Evolutionary conservation across 1,139 yeast genomes (phyloP), one percentile per base, ranked within the genome.

Genomic region (Debaryomyces sp.): DNA sequence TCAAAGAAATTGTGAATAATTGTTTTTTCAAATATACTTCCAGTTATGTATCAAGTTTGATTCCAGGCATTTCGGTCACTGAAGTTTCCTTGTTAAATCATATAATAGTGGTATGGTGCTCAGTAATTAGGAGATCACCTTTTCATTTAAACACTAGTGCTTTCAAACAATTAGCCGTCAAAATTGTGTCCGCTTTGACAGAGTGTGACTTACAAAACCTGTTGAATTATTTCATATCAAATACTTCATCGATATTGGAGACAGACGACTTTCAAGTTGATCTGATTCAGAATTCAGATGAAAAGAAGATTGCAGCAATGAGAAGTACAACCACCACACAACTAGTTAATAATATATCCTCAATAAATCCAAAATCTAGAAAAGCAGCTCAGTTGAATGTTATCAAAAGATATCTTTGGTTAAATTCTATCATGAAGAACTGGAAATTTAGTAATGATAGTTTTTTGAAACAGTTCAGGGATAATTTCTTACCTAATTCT

Each of bases 341-440:
- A 21, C 10, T 46, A 18, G 35, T 29, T 8, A 48, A 43, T 34
- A 46, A 40, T 26, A 33, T 46, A 22, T 39, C 44, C n/a, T 26
- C 32, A 17, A 26, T 49, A 13, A 48, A 48, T 34, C 39, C 46
- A 5, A 49, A 48, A 35, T 41, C 48, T 13, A 46, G 39, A 15
- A 54, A 48, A 21, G 37, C 30, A 9, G 9, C 27, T 5, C 50
- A 49, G 9, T 42, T 52, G 41, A 43, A 45, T 15, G 36, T 54
- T 17, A 48, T 68, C 48, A 71, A 69, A 54, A 66, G 63, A 41
- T 68, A 63, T 44, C 57, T 67, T 37, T 72, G 73, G 72, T 57
- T 71, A 44, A 59, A 65, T 47, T 47, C 56, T 9, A 54, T 60
- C 21, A 67, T 72, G 58, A 60, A 54, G 45, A 56, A 51, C 6